Conservation (phyloP, 2,329 filamentous ascomycete species). For the Claviceps quebecensis region DNA sequence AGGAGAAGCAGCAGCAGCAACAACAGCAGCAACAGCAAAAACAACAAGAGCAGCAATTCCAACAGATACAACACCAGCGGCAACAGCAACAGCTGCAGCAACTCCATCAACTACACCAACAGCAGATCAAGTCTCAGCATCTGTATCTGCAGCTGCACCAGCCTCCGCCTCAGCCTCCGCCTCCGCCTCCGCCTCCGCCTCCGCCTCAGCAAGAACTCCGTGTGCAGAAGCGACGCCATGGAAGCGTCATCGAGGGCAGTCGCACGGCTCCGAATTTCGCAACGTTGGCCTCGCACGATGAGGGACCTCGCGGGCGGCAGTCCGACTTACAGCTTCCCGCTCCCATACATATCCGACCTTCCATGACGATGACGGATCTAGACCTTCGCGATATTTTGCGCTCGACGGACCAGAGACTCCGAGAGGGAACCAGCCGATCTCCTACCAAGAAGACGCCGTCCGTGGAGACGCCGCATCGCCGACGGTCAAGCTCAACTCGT, state of each 20-base stretch:
- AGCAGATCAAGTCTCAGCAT: not conserved
- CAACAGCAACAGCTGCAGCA: not conserved
- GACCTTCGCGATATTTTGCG: conserved; percentile 37
- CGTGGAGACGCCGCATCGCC: conserved; percentile 8
- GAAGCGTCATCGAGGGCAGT: conserved; percentile 2
- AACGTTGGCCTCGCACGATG: conserved; percentile 7
- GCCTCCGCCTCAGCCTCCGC: conserved; percentile 5
- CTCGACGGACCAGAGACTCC: conserved; percentile 37
- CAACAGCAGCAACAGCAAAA: conserved; percentile 3
- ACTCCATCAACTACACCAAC: not conserved
- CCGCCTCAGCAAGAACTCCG: conserved; percentile 8
- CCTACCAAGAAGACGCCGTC: conserved; percentile 17
- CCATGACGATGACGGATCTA: conserved; percentile 26
- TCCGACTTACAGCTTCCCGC: conserved; percentile 4
- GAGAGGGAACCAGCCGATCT: conserved; percentile 21
- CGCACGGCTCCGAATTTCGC: conserved; percentile 10
- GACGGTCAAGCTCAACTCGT: conserved; percentile 4
- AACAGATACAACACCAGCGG: not conserved
- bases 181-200: conserved; percentile 3
- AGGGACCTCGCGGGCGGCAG: conserved; percentile 4
- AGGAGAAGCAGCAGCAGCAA: not conserved
- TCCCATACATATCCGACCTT: conserved; percentile 11
- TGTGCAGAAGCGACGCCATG: conserved; percentile 8
- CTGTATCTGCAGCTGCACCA: not conserved
- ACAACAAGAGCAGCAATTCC: not conserved